phyloP scores from a whole-genome alignment of 2,329 filamentous ascomycete species.

The Penicillium sp. region DNA sequence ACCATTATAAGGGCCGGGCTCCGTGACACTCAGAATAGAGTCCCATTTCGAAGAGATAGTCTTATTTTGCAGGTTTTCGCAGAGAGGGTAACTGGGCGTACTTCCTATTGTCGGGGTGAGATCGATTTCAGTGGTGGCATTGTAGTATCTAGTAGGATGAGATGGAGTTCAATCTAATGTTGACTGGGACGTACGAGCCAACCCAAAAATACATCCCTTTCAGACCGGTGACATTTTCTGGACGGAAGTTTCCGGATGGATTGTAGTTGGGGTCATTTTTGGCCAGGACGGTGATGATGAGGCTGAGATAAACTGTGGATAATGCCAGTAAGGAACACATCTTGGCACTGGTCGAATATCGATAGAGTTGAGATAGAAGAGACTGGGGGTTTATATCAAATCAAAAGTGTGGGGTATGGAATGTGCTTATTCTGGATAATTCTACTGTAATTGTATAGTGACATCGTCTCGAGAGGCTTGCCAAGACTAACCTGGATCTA shows the following conservation, averaged over 20 bases:
- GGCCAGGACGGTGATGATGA: neutral
- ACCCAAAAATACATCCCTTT: slow-evolving; percentile 3
- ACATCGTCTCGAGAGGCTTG: no score
- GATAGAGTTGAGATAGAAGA: no score
- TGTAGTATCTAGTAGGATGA: slow-evolving; percentile 2
- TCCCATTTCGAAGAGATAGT: neutral
- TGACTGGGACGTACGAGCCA: slow-evolving; percentile 6
- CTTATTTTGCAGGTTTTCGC: no score
- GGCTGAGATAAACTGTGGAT: neutral
- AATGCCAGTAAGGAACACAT: no score
- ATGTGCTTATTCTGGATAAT: no score
- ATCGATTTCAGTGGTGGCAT: slow-evolving; percentile 1
- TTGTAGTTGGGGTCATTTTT: slow-evolving; percentile 1
- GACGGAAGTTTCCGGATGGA: slow-evolving; percentile 2
- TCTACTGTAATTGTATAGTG: no score
- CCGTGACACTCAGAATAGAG: slow-evolving; percentile 1
- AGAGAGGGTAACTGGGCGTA: no score
- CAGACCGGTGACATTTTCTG: slow-evolving; percentile 4
- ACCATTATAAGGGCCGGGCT: neutral
- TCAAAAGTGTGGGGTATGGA: no score
- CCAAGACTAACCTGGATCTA: no score
- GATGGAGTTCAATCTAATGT: no score
- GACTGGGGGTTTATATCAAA: no score
- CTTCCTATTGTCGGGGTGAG: neutral
- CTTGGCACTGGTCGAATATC: no score